Evolutionary conservation across 164 flowering plant species (phyloP).

Genomic region (Stephania yunnanensis): DNA sequence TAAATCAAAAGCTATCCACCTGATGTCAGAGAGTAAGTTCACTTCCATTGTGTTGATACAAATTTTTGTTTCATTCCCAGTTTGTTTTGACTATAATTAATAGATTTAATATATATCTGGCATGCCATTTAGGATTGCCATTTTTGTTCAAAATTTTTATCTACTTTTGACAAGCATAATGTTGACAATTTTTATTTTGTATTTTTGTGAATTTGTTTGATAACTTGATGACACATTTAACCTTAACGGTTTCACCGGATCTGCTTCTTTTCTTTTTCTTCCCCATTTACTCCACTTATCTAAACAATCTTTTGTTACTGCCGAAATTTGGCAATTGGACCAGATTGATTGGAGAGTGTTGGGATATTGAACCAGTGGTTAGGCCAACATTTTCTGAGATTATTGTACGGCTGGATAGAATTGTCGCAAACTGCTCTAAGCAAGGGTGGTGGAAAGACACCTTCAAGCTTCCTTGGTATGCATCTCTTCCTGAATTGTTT

Average conservation of each 20-base stretch:
- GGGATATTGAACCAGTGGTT: conserved; percentile 53
- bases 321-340: conserved; percentile 5
- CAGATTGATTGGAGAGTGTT: conserved; percentile 94
- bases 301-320: neutral
- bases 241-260: too few relatives aligned
- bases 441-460: conserved; percentile 99
- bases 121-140: neutral
- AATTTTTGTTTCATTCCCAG: neutral
- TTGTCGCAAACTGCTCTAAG: conserved; percentile 58
- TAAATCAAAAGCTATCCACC: conserved; percentile 70
- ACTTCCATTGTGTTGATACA: neutral
- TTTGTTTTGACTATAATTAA: neutral
- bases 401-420: conserved; percentile 71
- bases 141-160: neutral
- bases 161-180: neutral
- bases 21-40: conserved; percentile 65
- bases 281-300: neutral
- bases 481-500: conserved; percentile 1
- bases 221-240: neutral
- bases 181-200: neutral
- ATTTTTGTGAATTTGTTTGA: neutral
- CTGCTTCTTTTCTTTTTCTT: too few relatives aligned
- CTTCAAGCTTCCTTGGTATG: conserved; percentile 91
- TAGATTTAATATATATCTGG: neutral
- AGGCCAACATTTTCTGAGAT: conserved; percentile 88